phyloP scores from a whole-genome alignment of 2,329 filamentous ascomycete genomes.

The Septoria linicola region DNA sequence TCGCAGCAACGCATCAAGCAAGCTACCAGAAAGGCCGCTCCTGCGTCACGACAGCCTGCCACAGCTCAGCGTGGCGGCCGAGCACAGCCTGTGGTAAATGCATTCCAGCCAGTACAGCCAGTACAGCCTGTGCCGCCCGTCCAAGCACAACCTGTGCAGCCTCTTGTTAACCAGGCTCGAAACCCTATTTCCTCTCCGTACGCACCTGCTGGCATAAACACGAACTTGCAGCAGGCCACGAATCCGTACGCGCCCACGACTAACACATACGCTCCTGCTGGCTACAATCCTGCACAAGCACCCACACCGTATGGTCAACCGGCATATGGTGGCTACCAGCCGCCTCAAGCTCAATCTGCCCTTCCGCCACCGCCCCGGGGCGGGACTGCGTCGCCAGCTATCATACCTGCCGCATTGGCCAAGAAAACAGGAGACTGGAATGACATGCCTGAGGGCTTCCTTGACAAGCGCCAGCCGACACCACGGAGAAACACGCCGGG shows the following conservation, averaged over 20 bases:
- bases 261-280: conserved; percentile 36
- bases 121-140: conserved; percentile 7
- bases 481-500: conserved; percentile 73
- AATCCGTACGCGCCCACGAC: conserved; percentile 50
- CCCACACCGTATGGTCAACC: conserved; percentile 35
- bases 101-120: conserved; percentile 43
- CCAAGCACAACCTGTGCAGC: conserved; percentile 42
- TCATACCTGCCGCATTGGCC: conserved; percentile 65
- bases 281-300: conserved; percentile 49
- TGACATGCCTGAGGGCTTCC: conserved; percentile 79
- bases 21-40: conserved; percentile 62
- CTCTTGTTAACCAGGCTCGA: conserved; percentile 37
- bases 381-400: conserved; percentile 63
- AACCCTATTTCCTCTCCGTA: conserved; percentile 39
- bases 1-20: conserved; percentile 81
- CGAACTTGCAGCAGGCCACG: conserved; percentile 29
- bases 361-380: conserved; percentile 64
- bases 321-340: conserved; percentile 48
- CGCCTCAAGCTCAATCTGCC: conserved; percentile 44
- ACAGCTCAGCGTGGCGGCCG: conserved; percentile 34
- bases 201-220: conserved; percentile 36
- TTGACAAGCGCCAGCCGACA: conserved; percentile 60
- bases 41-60: conserved; percentile 36
- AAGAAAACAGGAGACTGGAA: conserved; percentile 86
- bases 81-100: conserved; percentile 21